These are phyloP conservation scores for Sporothrix pseudoabietina DNA, from an alignment of 2,329 filamentous ascomycete genomes.

Conservation along the genomic window DNA sequence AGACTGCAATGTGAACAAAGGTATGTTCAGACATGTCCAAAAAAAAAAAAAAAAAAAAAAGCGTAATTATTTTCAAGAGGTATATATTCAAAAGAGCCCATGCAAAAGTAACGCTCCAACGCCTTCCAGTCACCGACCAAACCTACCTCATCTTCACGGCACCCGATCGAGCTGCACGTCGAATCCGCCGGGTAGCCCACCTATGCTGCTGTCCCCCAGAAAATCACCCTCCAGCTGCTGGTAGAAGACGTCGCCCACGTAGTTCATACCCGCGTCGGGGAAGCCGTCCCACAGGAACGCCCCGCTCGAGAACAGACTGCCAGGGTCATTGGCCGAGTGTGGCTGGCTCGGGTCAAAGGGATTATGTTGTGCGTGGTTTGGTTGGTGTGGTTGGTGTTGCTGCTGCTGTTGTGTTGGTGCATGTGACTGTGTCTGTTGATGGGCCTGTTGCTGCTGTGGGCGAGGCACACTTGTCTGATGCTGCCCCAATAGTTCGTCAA, in stretches of 20 bases:
- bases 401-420: not conserved
- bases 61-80: not conserved
- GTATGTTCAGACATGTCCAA: not conserved
- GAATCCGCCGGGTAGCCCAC: not conserved
- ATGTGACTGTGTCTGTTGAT: not conserved
- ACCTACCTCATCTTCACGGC: not conserved
- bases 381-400: not conserved
- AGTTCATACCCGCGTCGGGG: constrained; percentile 28
- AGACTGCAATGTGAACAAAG: not conserved
- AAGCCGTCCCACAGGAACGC: constrained; percentile 31
- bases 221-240: constrained; percentile 26
- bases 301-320: not conserved
- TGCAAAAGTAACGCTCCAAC: not conserved
- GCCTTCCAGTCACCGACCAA: not conserved
- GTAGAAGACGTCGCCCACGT: constrained; percentile 27
- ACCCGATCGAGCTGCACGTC: not conserved
- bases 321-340: not conserved
- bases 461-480: not conserved
- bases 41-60: not conserved
- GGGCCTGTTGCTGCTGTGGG: not conserved
- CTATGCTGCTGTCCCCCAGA: constrained; percentile 3
- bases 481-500: constrained; percentile 10
- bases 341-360: constrained; percentile 12
- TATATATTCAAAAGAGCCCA: not conserved
- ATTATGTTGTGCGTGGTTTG: not conserved